A percentile compares a stretch with the other conserved stretches of the same genome.
These are phyloP conservation scores for Endothia cerciana DNA, from an alignment of 2,329 filamentous ascomycete species.

Conservation along the genomic window DNA sequence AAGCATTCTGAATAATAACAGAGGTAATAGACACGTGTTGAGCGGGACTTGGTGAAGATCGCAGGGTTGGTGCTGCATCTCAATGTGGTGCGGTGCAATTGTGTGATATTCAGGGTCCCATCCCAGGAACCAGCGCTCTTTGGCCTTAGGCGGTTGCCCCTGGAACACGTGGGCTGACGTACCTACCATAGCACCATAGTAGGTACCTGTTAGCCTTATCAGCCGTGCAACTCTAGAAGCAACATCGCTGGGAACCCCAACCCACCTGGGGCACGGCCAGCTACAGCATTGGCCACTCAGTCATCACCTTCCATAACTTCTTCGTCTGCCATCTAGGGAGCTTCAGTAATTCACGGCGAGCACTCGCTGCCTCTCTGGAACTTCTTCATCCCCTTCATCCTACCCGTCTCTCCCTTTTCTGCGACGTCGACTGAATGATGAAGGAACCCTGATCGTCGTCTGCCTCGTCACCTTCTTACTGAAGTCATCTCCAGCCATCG, in stretches of 20 bases:
- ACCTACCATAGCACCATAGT: not conserved
- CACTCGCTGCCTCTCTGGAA: not conserved
- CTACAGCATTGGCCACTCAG: not conserved
- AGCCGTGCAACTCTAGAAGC: not conserved
- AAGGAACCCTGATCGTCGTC: constrained; percentile 7
- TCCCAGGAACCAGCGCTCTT: constrained; percentile 2
- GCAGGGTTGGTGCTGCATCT: not conserved
- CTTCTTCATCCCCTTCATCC: not conserved
- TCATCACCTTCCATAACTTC: not conserved
- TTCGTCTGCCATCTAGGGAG: not conserved
- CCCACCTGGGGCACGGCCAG: not conserved
- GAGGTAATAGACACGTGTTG: not conserved
- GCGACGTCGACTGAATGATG: not conserved
- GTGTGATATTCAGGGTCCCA: constrained; percentile 17
- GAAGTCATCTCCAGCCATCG: not conserved
- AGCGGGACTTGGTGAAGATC: not conserved
- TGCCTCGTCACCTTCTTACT: not conserved
- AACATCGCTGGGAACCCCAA: not conserved
- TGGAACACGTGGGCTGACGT: not conserved
- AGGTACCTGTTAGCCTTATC: not conserved
- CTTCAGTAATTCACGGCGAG: not conserved
- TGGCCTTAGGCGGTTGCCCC: not conserved
- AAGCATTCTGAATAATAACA: not conserved
- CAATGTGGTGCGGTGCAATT: not conserved
- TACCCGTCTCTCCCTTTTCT: not conserved